Evolutionary conservation across 177 flowering plant genomes (phyloP).

Genomic region (Vitis hybrid): DNA sequence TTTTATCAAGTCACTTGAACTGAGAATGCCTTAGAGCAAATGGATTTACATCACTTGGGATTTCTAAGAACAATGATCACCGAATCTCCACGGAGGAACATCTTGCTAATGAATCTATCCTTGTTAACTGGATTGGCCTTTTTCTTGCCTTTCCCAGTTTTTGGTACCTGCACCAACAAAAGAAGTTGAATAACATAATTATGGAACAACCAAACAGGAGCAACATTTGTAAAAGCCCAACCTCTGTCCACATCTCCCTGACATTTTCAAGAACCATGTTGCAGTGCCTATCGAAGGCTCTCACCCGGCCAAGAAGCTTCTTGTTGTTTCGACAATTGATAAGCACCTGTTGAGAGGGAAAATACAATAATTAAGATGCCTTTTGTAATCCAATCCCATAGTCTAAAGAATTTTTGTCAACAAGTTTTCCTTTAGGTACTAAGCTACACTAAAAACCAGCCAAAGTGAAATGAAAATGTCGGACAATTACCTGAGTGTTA

Average conservation of each 20-base stretch:
- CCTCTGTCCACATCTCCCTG: constrained; percentile 99
- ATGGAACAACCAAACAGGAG: neutral
- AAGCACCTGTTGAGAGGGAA: constrained; percentile 53
- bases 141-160: constrained; percentile 97
- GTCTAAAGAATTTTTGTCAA: no score
- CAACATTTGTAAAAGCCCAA: constrained; percentile 16
- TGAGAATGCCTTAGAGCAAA: no score
- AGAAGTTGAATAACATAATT: neutral
- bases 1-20: no score
- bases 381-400: no score
- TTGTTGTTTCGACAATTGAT: constrained; percentile 88
- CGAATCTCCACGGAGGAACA: constrained; percentile 95
- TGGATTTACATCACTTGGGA: constrained; percentile 56
- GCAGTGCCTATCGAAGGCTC: constrained; percentile 94
- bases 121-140: constrained; percentile 88
- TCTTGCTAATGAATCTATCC: constrained; percentile 92
- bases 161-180: constrained; percentile 56
- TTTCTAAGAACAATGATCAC: constrained; percentile 93
- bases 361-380: neutral
- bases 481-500: constrained; percentile 76
- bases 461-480: no score
- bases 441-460: no score
- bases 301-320: constrained; percentile 88
- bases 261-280: constrained; percentile 97
- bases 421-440: no score